Evolutionary conservation across 2,329 filamentous ascomycete genomes (phyloP).

Genomic region (Penicillium sp.): DNA sequence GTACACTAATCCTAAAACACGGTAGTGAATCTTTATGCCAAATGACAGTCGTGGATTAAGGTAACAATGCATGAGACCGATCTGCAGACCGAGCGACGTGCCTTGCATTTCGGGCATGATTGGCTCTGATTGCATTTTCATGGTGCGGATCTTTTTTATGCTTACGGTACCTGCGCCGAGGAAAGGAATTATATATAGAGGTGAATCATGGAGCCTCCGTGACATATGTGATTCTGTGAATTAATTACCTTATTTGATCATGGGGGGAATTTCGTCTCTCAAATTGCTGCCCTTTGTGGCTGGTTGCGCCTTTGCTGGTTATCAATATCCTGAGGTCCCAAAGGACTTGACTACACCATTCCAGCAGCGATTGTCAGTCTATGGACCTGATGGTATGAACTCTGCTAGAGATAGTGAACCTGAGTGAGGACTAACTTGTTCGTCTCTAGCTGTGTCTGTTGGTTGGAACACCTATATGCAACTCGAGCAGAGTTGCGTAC

Average conservation of each 20-base stretch:
- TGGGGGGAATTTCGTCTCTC: constrained; percentile 9
- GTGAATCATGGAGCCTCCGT: neutral
- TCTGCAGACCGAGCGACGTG: neutral
- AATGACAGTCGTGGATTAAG: neutral
- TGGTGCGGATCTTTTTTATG: neutral
- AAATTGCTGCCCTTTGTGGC: constrained; percentile 16
- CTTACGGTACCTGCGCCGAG: neutral
- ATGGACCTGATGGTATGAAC: constrained; percentile 41
- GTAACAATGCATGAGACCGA: neutral
- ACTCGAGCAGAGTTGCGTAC: constrained; percentile 42
- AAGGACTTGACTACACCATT: constrained; percentile 46
- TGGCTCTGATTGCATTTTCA: neutral
- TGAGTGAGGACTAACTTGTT: neutral
- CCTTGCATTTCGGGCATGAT: neutral
- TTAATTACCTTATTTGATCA: neutral
- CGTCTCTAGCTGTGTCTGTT: constrained; percentile 41
- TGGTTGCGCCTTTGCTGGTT: constrained; percentile 18
- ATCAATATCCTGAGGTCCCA: constrained; percentile 42
- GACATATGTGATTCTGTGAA: neutral
- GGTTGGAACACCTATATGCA: constrained; percentile 51
- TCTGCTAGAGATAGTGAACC: neutral
- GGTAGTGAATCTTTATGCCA: neutral
- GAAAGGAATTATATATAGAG: neutral
- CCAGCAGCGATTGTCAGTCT: constrained; percentile 48
- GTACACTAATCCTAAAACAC: neutral